Percentiles rank a stretch among this genome's conserved stretches.
Conservation (phyloP, 257 asterid genomes). For the Fraxinus quadrangulata region DNA sequence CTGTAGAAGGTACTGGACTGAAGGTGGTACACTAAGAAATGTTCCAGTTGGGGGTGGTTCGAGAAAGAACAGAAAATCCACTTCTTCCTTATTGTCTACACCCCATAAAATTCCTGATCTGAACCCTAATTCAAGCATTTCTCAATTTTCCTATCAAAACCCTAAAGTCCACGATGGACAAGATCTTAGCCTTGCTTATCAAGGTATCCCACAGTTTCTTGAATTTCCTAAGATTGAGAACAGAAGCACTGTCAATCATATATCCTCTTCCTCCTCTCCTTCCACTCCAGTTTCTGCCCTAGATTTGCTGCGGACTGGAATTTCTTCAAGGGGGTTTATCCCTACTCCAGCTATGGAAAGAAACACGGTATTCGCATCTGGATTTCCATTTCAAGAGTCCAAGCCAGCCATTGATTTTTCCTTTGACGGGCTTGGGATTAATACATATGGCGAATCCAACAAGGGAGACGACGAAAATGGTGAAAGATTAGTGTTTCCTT, state of each 20-base stretch:
- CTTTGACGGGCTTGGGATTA: slow-evolving; percentile 37
- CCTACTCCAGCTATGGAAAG: slow-evolving; percentile 28
- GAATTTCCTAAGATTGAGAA: slow-evolving; percentile 49
- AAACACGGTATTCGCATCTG: slow-evolving; percentile 37
- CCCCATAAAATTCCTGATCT: slow-evolving; percentile 43
- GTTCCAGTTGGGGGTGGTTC: slow-evolving; percentile 87
- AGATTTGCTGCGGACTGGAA: slow-evolving; percentile 50
- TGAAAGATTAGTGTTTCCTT: slow-evolving; percentile 53
- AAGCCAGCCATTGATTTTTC: slow-evolving; percentile 54
- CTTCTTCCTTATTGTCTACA: slow-evolving; percentile 31
- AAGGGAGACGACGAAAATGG: slow-evolving; percentile 37
- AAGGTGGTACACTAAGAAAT: slow-evolving; percentile 75
- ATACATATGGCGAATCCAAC: slow-evolving; percentile 23
- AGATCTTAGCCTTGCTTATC: slow-evolving; percentile 62
- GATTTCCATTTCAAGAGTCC: slow-evolving; percentile 61
- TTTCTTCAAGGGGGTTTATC: slow-evolving; percentile 39
- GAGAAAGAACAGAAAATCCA: slow-evolving; percentile 52
- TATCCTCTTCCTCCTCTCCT: slow-evolving; percentile 35
- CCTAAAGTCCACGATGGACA: slow-evolving; percentile 48
- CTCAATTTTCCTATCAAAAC: slow-evolving; percentile 41
- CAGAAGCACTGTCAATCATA: slow-evolving; percentile 23
- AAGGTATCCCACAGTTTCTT: slow-evolving; percentile 43
- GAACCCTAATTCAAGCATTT: slow-evolving; percentile 40
- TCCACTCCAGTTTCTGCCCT: slow-evolving; percentile 44
- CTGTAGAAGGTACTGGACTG: slow-evolving; percentile 86